These are phyloP conservation scores for Fusarium buharicum DNA, from an alignment of 2,329 filamentous ascomycete genomes.

Conservation along the genomic window DNA sequence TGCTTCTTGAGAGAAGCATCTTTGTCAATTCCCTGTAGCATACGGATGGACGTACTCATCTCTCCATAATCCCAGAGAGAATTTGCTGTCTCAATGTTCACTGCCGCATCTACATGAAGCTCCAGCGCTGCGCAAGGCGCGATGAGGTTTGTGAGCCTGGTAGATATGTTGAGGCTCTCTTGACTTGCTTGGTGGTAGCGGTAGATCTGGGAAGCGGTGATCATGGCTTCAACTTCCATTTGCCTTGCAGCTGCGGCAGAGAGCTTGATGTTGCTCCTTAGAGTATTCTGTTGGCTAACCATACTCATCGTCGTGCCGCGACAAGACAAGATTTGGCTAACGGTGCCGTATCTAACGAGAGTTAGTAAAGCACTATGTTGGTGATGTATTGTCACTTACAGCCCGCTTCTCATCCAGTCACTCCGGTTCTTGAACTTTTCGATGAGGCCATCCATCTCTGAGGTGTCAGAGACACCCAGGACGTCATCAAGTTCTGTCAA, in stretches of 20 bases:
- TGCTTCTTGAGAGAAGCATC: constrained; percentile 72
- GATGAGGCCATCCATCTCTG: constrained; percentile 71
- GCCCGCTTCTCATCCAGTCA: constrained; percentile 83
- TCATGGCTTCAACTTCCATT: constrained; percentile 79
- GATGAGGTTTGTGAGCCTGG: constrained; percentile 83
- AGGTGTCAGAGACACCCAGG: constrained; percentile 66
- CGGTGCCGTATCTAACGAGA: constrained; percentile 72
- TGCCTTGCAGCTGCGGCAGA: constrained; percentile 72
- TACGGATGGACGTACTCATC: constrained; percentile 85
- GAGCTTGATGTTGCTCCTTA: constrained; percentile 70
- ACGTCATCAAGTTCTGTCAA: constrained; percentile 86
- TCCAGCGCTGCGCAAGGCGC: constrained; percentile 74
- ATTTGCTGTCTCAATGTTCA: constrained; percentile 84
- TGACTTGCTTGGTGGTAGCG: constrained; percentile 84
- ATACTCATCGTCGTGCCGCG: constrained; percentile 85
- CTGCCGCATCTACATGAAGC: constrained; percentile 78
- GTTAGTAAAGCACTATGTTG: constrained; percentile 16
- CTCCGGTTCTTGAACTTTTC: constrained; percentile 71
- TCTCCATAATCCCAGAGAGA: constrained; percentile 96
- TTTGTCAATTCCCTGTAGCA: constrained; percentile 78
- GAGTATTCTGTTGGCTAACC: constrained; percentile 73
- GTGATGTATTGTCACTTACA: constrained; percentile 62
- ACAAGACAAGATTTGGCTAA: constrained; percentile 82
- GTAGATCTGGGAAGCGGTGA: constrained; percentile 79
- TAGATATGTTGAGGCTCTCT: constrained; percentile 86